Evolutionary conservation across 306 rosid species (phyloP), one percentile per base, ranked within the genome.

Genomic region (Hippophae tibetana): DNA sequence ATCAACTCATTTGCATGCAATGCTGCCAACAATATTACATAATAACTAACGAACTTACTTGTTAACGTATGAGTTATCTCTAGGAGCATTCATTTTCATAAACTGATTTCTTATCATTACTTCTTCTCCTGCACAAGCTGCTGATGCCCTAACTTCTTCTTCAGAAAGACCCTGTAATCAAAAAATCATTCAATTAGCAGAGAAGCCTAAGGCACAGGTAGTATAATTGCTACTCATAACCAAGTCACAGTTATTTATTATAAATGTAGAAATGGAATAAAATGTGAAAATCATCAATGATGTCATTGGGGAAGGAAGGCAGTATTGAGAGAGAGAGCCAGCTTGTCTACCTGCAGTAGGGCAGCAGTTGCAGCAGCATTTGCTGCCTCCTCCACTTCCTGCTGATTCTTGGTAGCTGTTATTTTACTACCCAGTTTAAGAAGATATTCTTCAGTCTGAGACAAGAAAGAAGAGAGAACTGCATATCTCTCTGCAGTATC

Each of bases 41-140:
- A 70, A 56, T 53, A 57, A 41, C 43, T 38, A 54, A 60, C 63
- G 45, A 62, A 63, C 89, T 76, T 72, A 92, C 98, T 92, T 92
- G 89, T 57, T 83, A 57, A 92, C 98, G 44, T 90, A 92, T 60
- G 98, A 87, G 69, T 83, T 71, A 62, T 92, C 95, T 66, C 67
- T 79, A 47, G 96, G 98, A 64, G 95, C 96, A 83, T 92, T 87
- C 98, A 92, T 92, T 76, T 92, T 92, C 69, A 70, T 78, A 67
- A 92, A 92, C 64, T 69, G 89, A 79, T 92, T 92, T 75, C 98
- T 83, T 67, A 92, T 92, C 89, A 83, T 76, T 71, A 87, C 95
- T 82, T 92, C 98, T 64, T 92, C 93, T 63, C 98, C 96, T 62
- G 98, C 98, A 87, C 96, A 92, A 65, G 95, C 73, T 41, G 98